Conservation (phyloP, 768 basidiomycete genomes). For the Agrocybe praecox region DNA sequence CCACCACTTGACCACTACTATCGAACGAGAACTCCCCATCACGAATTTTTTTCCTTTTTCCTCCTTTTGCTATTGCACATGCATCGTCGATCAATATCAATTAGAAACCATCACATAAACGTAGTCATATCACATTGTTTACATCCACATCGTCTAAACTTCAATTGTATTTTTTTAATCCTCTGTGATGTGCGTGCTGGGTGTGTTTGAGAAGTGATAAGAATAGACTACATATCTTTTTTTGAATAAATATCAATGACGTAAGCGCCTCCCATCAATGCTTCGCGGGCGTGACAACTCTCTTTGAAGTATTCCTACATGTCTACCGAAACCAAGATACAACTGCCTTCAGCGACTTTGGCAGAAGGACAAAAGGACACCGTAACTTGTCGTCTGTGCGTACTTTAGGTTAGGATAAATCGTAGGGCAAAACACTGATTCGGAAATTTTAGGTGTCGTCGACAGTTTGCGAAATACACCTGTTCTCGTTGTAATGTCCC, state of each 20-base stretch:
- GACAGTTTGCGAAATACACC: constrained; percentile 78
- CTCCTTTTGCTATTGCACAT: constrained; percentile 6
- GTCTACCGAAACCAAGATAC: too few relatives aligned
- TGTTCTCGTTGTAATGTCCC: constrained; percentile 81
- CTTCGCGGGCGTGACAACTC: too few relatives aligned
- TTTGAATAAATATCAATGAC: too few relatives aligned
- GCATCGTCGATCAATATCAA: neutral
- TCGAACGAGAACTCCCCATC: too few relatives aligned
- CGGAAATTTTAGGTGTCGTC: constrained; percentile 55
- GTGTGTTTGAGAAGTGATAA: too few relatives aligned
- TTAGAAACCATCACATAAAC: constrained; percentile 14
- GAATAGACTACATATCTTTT: too few relatives aligned
- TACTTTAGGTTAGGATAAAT: neutral
- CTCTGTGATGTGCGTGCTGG: neutral
- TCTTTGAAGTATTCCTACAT: too few relatives aligned
- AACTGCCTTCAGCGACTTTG: neutral
- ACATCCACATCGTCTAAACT: constrained; percentile 5
- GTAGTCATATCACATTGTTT: constrained; percentile 15
- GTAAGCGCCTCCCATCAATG: too few relatives aligned
- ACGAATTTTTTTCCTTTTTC: constrained; percentile 9
- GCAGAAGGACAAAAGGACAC: neutral
- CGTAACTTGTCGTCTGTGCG: constrained; percentile 49
- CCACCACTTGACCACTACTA: constrained; percentile 4
- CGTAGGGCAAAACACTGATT: neutral
- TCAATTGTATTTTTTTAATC: constrained; percentile 8